Conservation (phyloP, 2,329 filamentous ascomycete genomes). For the Aschersonia sp. region DNA sequence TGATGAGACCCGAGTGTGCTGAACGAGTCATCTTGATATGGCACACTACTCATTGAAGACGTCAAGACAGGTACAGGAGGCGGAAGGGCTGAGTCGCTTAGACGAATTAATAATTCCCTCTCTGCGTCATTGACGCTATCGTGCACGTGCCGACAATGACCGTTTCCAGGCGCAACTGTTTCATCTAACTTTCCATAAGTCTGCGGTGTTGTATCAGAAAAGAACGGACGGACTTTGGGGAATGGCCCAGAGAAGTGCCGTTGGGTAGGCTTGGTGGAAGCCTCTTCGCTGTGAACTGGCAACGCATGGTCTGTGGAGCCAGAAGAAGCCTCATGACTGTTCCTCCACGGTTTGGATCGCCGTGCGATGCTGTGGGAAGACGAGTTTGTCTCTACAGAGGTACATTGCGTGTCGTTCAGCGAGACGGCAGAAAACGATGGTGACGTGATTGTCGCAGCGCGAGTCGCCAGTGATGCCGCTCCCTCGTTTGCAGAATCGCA, state of each 20-base stretch:
- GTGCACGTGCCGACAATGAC: background rate
- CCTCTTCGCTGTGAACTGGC: background rate
- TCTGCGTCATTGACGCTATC: background rate
- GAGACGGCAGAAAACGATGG: background rate
- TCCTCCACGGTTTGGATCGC: background rate
- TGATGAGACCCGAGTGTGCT: constrained; percentile 1
- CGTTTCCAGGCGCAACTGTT: background rate
- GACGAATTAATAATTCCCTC: background rate
- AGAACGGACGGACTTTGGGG: constrained; percentile 10
- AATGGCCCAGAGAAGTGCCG: constrained; percentile 3
- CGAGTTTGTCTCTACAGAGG: background rate
- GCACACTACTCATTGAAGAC: background rate
- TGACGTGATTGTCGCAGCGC: background rate
- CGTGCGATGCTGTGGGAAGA: background rate
- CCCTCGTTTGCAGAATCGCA: background rate
- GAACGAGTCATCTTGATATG: background rate
- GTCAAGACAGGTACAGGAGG: background rate
- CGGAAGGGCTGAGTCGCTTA: background rate
- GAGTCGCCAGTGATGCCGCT: background rate
- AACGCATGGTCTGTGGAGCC: background rate
- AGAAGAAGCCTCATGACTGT: background rate
- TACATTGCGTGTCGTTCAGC: background rate
- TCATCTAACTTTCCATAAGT: background rate
- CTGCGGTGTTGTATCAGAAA: constrained; percentile 2
- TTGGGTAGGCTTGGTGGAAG: background rate